Percentiles rank a stretch among this genome's conserved stretches.
These are phyloP conservation scores for Cercospora janseana DNA, from an alignment of 2,329 filamentous ascomycete genomes.

Conservation along the genomic window DNA sequence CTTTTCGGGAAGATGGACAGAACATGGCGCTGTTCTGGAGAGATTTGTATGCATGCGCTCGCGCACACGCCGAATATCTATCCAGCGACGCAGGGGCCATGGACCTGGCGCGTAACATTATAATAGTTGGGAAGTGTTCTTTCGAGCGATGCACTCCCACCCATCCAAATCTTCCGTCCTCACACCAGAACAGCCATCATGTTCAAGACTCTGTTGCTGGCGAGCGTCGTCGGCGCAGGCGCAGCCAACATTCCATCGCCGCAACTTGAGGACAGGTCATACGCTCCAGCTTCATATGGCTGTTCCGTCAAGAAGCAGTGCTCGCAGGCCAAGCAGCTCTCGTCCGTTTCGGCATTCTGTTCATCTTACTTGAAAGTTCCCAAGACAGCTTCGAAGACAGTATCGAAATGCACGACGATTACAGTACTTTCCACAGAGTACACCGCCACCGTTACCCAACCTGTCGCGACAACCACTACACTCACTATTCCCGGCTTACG, in stretches of 20 bases:
- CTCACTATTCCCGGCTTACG: not conserved
- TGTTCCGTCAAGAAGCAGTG: not conserved
- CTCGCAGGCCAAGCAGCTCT: not conserved
- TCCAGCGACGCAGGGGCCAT: not conserved
- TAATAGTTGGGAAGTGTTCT: not conserved
- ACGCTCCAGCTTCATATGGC: not conserved
- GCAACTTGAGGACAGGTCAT: not conserved
- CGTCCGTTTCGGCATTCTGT: not conserved
- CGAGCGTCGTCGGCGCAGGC: not conserved
- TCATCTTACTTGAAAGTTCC: conserved; percentile 1
- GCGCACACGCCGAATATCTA: not conserved
- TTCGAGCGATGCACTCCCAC: not conserved
- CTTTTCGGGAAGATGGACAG: not conserved
- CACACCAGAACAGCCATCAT: not conserved
- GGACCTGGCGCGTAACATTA: too few species aligned
- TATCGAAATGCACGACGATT: not conserved
- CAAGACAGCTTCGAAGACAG: not conserved
- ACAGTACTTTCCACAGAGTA: not conserved
- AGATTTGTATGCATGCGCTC: not conserved
- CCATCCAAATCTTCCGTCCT: not conserved
- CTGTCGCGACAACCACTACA: not conserved
- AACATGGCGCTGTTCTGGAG: not conserved
- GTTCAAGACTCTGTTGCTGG: conserved; percentile 2
- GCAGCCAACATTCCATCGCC: not conserved
- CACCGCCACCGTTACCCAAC: not conserved